Evolutionary conservation across 352 stramenopile genomes (phyloP), one percentile per base, ranked within the genome.

Genomic region (Plasmopara muralis): DNA sequence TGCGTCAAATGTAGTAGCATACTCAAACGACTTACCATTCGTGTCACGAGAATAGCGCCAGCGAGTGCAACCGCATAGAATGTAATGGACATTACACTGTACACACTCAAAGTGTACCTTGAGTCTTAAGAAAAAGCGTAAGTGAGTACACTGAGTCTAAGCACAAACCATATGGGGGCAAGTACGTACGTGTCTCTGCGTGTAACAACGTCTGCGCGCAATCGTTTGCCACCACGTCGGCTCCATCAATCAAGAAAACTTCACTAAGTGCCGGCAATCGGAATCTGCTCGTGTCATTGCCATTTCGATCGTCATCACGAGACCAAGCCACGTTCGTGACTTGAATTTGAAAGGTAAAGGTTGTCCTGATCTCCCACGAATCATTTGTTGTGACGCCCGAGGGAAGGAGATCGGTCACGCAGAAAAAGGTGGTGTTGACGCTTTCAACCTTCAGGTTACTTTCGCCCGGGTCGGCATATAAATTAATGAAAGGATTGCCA

Each of bases 51-150:
- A 25, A 92, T 65, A 25, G 82, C 75, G 2, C 74, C 82, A 39
- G 82, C 82, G 28, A 92, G 66, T 35, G 72, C 77, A 20, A 92
- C 76, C 18, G 82, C 67, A 47, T 85, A 92, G 41, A 92, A 87
- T 33, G 77, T 89, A 44, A 92, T 76, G 0, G 82, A 92, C 77
- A 92, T 89, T 34, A 92, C 82, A 44, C 78, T 89, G 63, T 89
- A 92, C n/a, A 89, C 77, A 63, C 82, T 92, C 25, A 92, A 35
- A 4, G 72, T 81, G 38, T 81, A 79, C 45, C 81, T 81, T 1
- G 68, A 78, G 37, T 75, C 74, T 85, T 40, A 31, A 49, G 1
- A 34, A 68, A n/a, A 31, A 20, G 38, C 29, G 50, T 49, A 42
- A 35, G 38, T 64, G 41, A 64, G 46, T 20, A 15, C 29, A 43